A percentile compares a stretch with the other conserved stretches of the same genome.
Evolutionary conservation across 169 alveolate species (phyloP).

Genomic region (Plasmodium vivax): DNA sequence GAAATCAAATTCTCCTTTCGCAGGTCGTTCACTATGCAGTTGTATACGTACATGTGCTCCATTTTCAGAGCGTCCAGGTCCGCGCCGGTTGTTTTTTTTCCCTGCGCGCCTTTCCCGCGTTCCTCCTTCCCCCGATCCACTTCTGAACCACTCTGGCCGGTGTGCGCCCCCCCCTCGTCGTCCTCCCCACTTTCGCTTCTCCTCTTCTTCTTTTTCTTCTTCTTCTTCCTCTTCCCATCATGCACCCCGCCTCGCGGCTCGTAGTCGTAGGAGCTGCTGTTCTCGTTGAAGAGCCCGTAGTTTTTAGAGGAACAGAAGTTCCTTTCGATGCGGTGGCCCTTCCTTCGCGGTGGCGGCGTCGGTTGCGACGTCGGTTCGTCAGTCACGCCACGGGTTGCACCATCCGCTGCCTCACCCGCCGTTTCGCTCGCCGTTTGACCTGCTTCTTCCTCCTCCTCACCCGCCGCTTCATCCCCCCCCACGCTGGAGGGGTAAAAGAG

Average conservation of each 20-base stretch:
- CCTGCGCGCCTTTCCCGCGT: not conserved
- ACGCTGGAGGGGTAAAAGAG: constrained; percentile 41
- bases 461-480: not conserved
- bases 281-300: constrained; percentile 6
- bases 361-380: not conserved
- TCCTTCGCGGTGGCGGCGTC: not conserved
- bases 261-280: constrained; percentile 12
- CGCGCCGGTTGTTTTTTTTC: not conserved
- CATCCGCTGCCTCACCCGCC: not conserved
- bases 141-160: not conserved
- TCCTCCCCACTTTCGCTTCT: not conserved
- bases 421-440: not conserved
- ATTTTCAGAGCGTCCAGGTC: constrained; percentile 31
- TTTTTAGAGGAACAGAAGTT: not conserved
- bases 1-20: constrained; percentile 53
- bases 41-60: constrained; percentile 44
- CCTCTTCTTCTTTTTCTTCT: not conserved
- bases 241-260: not conserved
- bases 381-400: not conserved
- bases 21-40: constrained; percentile 47
- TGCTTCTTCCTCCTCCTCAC: not conserved
- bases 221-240: not conserved
- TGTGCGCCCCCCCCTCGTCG: not conserved
- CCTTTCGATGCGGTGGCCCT: not conserved
- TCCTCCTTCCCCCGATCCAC: not conserved